Conservation (phyloP, 2,329 filamentous ascomycete genomes). For the Teratosphaeria gauchensis region DNA sequence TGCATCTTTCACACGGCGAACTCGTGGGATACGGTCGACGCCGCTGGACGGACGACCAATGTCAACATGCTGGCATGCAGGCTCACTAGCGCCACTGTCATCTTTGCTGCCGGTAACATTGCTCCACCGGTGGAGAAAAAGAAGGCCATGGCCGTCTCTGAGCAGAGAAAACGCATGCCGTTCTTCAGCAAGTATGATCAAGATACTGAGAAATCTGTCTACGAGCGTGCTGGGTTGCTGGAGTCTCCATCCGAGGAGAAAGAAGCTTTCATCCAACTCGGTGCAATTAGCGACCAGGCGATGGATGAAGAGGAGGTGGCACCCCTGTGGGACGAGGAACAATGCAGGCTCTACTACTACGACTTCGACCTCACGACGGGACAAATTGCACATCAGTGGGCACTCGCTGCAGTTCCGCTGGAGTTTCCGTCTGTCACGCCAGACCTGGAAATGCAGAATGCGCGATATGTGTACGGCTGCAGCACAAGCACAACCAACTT, state of each 20-base stretch:
- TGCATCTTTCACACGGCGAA: conserved; percentile 66
- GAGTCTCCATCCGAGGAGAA: conserved; percentile 21
- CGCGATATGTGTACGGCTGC: conserved; percentile 59
- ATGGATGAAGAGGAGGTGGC: background rate
- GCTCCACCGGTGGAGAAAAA: conserved; percentile 34
- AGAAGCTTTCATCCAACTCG: conserved; percentile 16
- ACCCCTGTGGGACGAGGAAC: conserved; percentile 44
- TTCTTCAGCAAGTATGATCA: conserved; percentile 39
- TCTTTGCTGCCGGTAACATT: conserved; percentile 57
- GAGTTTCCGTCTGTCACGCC: conserved; percentile 57
- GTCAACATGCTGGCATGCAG: conserved; percentile 60
- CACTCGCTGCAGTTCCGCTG: conserved; percentile 54
- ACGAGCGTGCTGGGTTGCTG: conserved; percentile 13
- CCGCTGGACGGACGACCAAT: conserved; percentile 26
- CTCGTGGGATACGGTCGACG: conserved; percentile 49
- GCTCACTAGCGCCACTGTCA: conserved; percentile 53
- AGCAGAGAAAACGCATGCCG: conserved; percentile 29
- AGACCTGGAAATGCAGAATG: conserved; percentile 45
- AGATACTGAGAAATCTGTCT: conserved; percentile 16
- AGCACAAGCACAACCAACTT: conserved; percentile 50
- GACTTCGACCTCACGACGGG: conserved; percentile 41
- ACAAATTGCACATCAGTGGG: conserved; percentile 52
- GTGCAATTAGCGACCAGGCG: background rate
- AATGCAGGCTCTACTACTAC: conserved; percentile 63
- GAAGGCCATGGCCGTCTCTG: conserved; percentile 23